Evolutionary conservation across 306 rosid genomes (phyloP).

Genomic region (Carpinus fangiana): DNA sequence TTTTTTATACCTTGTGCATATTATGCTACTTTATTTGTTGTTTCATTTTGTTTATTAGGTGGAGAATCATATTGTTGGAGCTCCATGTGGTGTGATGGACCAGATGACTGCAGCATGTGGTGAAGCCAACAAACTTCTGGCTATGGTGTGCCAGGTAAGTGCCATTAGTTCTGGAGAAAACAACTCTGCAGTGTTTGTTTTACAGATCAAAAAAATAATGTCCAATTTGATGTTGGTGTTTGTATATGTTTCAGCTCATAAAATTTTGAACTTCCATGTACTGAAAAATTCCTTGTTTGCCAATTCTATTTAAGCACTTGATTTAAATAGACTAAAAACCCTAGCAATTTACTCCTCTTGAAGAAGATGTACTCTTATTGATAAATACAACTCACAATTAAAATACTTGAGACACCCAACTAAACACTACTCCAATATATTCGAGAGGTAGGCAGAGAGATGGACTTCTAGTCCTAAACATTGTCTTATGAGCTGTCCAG

Average conservation of each 20-base stretch:
- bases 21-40: constrained; percentile 26
- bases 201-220: constrained; percentile 6
- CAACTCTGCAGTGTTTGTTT: not conserved
- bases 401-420: too few relatives aligned
- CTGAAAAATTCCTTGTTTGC: too few relatives aligned
- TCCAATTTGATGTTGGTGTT: constrained; percentile 8
- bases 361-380: too few relatives aligned
- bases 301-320: too few relatives aligned
- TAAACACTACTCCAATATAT: too few relatives aligned
- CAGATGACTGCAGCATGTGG: constrained; percentile 99
- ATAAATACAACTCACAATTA: too few relatives aligned
- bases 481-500: not conserved
- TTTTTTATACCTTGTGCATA: constrained; percentile 7
- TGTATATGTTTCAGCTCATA: too few relatives aligned
- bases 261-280: too few relatives aligned
- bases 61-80: constrained; percentile 98
- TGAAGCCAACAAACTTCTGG: constrained; percentile 94
- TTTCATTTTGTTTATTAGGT: constrained; percentile 50
- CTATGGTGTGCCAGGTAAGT: constrained; percentile 94
- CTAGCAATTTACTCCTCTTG: too few relatives aligned
- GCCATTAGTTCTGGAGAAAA: constrained; percentile 21
- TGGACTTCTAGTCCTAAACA: not conserved
- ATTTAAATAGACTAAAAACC: too few relatives aligned
- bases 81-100: constrained; percentile 99
- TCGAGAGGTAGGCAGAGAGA: too few relatives aligned